Evolutionary conservation across 225 moss, liverwort and hornwort species (phyloP).

Genomic region (Polytrichum formosum): DNA sequence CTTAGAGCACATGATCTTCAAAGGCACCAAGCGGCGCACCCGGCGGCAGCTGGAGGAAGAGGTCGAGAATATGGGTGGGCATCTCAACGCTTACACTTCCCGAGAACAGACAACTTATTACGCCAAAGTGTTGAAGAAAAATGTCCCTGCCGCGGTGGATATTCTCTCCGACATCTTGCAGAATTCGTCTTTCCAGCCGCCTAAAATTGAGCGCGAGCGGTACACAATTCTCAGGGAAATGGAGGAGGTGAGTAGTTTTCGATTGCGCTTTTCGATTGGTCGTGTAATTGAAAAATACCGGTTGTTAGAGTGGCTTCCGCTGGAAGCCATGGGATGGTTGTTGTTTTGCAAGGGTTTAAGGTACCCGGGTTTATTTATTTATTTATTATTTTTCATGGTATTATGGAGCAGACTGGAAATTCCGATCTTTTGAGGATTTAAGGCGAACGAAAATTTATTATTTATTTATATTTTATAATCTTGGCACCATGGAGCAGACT

Average conservation of each 20-base stretch:
- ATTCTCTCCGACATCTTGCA: constrained; percentile 73
- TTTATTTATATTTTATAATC: too few relatives aligned
- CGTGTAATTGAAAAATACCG: not conserved
- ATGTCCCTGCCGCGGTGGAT: constrained; percentile 60
- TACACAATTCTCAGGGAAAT: constrained; percentile 62
- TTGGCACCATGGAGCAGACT: too few relatives aligned
- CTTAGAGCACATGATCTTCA: constrained; percentile 83
- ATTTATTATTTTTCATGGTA: not conserved
- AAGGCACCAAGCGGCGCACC: constrained; percentile 62
- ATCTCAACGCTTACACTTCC: constrained; percentile 72
- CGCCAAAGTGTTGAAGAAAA: constrained; percentile 49
- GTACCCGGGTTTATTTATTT: not conserved
- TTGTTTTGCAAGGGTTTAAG: not conserved
- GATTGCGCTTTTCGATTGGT: not conserved
- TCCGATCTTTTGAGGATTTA: too few relatives aligned
- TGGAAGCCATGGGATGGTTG: not conserved
- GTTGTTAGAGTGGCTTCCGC: not conserved
- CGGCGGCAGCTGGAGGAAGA: constrained; percentile 63
- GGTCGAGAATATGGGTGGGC: constrained; percentile 77
- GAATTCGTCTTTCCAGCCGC: constrained; percentile 55
- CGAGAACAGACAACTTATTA: constrained; percentile 74
- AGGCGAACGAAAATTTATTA: too few relatives aligned
- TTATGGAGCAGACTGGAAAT: too few relatives aligned
- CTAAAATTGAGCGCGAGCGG: constrained; percentile 66
- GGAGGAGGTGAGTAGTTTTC: constrained; percentile 42